These are phyloP conservation scores for Choiromyces venosus DNA, from an alignment of 495 filamentous ascomycete genomes.

Conservation along the genomic window DNA sequence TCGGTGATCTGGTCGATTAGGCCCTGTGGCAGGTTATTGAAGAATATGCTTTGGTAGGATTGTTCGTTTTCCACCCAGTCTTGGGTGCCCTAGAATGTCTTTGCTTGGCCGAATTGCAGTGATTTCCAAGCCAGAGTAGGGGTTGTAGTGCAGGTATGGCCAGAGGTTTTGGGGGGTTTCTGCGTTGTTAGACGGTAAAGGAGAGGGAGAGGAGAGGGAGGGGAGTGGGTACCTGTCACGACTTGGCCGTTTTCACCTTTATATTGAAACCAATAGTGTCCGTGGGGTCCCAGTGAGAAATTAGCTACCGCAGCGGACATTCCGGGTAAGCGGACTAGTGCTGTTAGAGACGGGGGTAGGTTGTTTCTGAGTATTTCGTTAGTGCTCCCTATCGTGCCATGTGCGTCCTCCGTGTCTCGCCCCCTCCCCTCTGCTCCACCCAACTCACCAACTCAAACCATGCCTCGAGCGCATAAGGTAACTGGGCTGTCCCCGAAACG, in stretches of 20 bases:
- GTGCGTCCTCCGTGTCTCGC: too few relatives aligned
- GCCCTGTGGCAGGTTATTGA: slow-evolving; percentile 14
- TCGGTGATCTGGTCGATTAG: slow-evolving; percentile 25
- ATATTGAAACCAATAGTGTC: slow-evolving; percentile 30
- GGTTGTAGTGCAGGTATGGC: slow-evolving; percentile 23
- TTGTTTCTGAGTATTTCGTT: slow-evolving; percentile 14
- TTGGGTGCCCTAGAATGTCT: slow-evolving; percentile 23
- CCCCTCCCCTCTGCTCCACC: neutral
- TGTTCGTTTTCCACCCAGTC: slow-evolving; percentile 21
- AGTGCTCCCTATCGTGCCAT: neutral
- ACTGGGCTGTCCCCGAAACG: slow-evolving; percentile 17
- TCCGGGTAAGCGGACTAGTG: slow-evolving; percentile 18
- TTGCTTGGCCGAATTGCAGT: slow-evolving; percentile 20
- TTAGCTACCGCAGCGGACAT: slow-evolving; percentile 24
- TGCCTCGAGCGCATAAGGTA: slow-evolving; percentile 33
- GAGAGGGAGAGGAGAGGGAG: neutral
- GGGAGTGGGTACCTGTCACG: slow-evolving; percentile 10
- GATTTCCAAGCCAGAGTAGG: neutral
- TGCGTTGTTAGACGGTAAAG: neutral
- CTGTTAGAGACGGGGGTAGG: slow-evolving; percentile 18
- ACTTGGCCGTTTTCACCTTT: slow-evolving; percentile 21
- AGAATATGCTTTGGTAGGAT: slow-evolving; percentile 23
- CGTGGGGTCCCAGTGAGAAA: slow-evolving; percentile 23
- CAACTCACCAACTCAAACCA: slow-evolving; percentile 22
- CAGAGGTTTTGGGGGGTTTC: slow-evolving; percentile 25